phyloP scores from a whole-genome alignment of 768 basidiomycete genomes.

The Sarcodon sp. region DNA sequence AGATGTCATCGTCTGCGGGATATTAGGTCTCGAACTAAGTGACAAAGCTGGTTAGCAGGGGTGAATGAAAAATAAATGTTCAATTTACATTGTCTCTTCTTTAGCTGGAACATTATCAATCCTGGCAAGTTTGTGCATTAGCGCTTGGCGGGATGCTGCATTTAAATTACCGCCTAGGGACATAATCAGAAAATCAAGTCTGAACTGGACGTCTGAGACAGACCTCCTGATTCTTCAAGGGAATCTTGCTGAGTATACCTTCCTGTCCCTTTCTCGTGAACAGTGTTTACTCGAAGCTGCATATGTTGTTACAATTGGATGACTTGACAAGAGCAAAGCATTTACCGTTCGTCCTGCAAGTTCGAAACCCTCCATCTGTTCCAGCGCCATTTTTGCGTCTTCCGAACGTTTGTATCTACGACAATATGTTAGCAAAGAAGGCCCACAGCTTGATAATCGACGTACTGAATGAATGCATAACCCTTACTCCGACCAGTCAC shows the following conservation, averaged over 20 bases:
- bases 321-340: constrained; percentile 10
- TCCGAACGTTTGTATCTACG: constrained; percentile 77
- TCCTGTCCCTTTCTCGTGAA: constrained; percentile 79
- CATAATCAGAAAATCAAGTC: not conserved
- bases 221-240: constrained; percentile 86
- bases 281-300: constrained; percentile 82
- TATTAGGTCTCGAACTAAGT: constrained; percentile 57
- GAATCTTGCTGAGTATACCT: constrained; percentile 68
- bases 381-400: constrained; percentile 92
- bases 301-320: not conserved
- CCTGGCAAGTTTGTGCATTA: constrained; percentile 99
- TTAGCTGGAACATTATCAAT: constrained; percentile 52
- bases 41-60: constrained; percentile 3
- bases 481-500: constrained; percentile 95
- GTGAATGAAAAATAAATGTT: not conserved
- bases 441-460: constrained; percentile 3
- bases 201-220: constrained; percentile 10
- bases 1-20: constrained; percentile 82
- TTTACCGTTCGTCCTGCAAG: constrained; percentile 87
- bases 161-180: constrained; percentile 90
- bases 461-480: constrained; percentile 94
- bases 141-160: constrained; percentile 94
- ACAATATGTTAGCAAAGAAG: not conserved
- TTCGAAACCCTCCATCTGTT: constrained; percentile 99
- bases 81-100: constrained; percentile 49